Evolutionary conservation across 1,284 basidiomycete species (phyloP), one percentile per base, ranked within the genome.

Genomic region (Mycena sp.): DNA sequence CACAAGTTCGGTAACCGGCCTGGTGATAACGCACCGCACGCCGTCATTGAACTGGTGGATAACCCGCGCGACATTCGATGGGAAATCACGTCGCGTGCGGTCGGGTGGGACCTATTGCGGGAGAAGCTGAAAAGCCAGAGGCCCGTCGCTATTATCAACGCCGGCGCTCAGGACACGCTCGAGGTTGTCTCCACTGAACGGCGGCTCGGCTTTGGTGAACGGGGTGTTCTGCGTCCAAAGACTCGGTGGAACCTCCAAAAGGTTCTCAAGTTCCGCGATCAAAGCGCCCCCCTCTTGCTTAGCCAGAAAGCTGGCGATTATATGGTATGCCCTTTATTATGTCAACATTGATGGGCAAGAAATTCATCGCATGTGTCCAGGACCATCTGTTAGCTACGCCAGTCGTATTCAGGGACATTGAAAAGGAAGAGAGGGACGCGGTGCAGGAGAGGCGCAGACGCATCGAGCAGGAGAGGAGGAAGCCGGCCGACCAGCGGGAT

Each of bases 1-100:
- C 91, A 95, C 76, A 94, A 92, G 74, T 93, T 90, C 69, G 98
- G 97, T 40, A 87, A 92, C 75, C 87, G 97, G 19, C 84, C 82
- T 60, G 96, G 96, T 25, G 98, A 99, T 82, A 94, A 98, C 74
- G 98, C 98, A 29, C 95, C 95, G 1, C 86, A 91, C 67, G 97
- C 97, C 4, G 87, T 99, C 61, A 79, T 99, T 44, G 94, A 98
- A 77, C 83, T 99, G 6, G 97, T 99, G 30, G 98, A 99, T 81
- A 93, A 94, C 72, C 94, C 95, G 11, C 84, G 87, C 64, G 98
- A 99, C 78, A 79, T 99, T 44, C 89, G 90, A 67, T 92, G 89
- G 74, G 93, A 95, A 74, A 87, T 95, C 83, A 89, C 92, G 5
- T 92, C 95, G 21, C 87, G 93, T 56, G 87, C 93, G 2, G 83